Percentiles rank a stretch among this genome's conserved stretches.
Evolutionary conservation across 2,329 filamentous ascomycete species (phyloP).

Genomic region (Coleophoma crateriformis): DNA sequence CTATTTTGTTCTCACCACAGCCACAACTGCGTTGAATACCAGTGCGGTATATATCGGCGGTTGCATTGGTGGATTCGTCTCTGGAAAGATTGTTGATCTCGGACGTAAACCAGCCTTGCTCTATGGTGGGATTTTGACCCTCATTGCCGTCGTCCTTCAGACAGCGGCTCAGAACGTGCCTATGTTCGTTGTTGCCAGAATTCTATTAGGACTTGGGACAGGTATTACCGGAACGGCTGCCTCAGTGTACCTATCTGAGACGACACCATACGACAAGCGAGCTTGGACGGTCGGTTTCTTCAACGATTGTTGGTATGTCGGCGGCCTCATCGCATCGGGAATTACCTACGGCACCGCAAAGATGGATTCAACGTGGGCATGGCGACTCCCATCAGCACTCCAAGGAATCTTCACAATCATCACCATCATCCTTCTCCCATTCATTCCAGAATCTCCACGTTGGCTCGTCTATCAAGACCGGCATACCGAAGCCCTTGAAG

Average conservation of each 20-base stretch:
- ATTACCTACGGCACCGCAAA: slow-evolving; percentile 28
- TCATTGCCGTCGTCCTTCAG: slow-evolving; percentile 19
- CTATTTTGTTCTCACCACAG: slow-evolving; percentile 48
- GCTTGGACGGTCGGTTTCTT: slow-evolving; percentile 35
- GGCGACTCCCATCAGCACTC: slow-evolving; percentile 25
- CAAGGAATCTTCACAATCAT: neutral
- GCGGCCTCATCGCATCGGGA: slow-evolving; percentile 30
- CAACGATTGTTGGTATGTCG: slow-evolving; percentile 30
- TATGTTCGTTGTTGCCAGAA: slow-evolving; percentile 19
- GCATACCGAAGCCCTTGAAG: neutral
- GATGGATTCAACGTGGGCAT: slow-evolving; percentile 30
- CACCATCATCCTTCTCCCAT: neutral
- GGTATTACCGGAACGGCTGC: slow-evolving; percentile 29
- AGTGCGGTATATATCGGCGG: slow-evolving; percentile 49
- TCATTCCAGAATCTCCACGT: slow-evolving; percentile 1
- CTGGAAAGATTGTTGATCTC: slow-evolving; percentile 31
- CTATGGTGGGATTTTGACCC: slow-evolving; percentile 16
- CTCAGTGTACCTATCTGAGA: slow-evolving; percentile 43
- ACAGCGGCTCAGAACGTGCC: slow-evolving; percentile 16
- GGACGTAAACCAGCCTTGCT: slow-evolving; percentile 26
- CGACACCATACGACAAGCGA: slow-evolving; percentile 37
- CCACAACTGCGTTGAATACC: slow-evolving; percentile 48
- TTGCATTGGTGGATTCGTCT: slow-evolving; percentile 36
- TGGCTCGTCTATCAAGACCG: neutral
- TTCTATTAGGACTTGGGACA: slow-evolving; percentile 15